Evolutionary conservation across 2,329 filamentous ascomycete species (phyloP), one percentile per base, ranked within the genome.

Genomic region (Didymellaceae sp.): DNA sequence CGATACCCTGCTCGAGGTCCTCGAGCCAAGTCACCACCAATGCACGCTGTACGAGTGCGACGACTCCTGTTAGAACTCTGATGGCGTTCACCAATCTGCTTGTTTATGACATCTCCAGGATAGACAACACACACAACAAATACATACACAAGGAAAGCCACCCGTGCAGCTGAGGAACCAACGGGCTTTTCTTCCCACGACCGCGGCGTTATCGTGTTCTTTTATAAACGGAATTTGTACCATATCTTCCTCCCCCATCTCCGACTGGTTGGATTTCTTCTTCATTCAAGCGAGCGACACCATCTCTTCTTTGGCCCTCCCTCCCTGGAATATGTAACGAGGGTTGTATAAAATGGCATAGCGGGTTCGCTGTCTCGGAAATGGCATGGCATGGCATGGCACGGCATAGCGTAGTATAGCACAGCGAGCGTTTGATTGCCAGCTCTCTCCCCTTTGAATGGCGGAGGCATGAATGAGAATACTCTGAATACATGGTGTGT

Each of bases 1-100:
- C 30, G 59, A 66, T 34, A 59, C 58, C 6, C 42, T 66, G 17
- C 40, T 66, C 5, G 61, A 52, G 44, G 54, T 64, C 16, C 47
- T 66, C 16, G 50, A 66, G 32, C 48, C 42, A 20, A 35, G 18
- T 6, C 42, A 52, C 43, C 45, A 42, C 24, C 37, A 52, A 13
- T 52, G 48, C 48, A 52, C 50, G 52, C 17, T 65, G 24, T 49
- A 45, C 33, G 51, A 54, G 14, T 53, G 43, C 14, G 49, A 51
- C 25, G 44, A 45, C 10, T 52, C 48, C 2, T 43, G 34, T 17
- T 53, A 53, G 39, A 18, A 4, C 13, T n/a, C n/a, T n/a, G n/a
- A n/a, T n/a, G n/a, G n/a, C n/a, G n/a, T n/a, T n/a, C n/a, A n/a
- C n/a, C n/a, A n/a, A n/a, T n/a, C n/a, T n/a, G n/a, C n/a, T n/a